Conservation (phyloP, 2,329 filamentous ascomycete species). For the Annulohypoxylon truncatum region DNA sequence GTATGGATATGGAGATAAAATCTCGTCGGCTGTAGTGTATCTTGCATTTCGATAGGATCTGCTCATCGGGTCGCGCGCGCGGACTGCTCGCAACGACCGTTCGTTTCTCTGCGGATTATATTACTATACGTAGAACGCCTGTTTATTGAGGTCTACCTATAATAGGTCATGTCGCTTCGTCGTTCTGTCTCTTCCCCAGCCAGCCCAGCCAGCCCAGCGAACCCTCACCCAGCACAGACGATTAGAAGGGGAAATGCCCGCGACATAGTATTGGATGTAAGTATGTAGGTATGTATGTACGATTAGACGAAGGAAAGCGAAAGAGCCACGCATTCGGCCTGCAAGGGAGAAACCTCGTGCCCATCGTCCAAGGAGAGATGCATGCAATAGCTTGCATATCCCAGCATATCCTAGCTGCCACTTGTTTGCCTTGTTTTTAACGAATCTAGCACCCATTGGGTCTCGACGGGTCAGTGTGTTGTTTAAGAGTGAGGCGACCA, state of each 20-base stretch:
- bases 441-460: constrained; percentile 43
- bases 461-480: constrained; percentile 48
- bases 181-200: background rate
- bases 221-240: constrained; percentile 9
- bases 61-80: constrained; percentile 25
- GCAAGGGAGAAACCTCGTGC: constrained; percentile 45
- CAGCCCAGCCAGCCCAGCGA: background rate
- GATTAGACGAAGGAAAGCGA: constrained; percentile 22
- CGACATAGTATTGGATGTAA: too few species aligned
- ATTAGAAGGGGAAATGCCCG: constrained; percentile 12
- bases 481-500: constrained; percentile 49
- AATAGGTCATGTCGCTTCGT: too few species aligned
- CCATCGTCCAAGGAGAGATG: constrained; percentile 40
- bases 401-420: constrained; percentile 38
- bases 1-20: constrained; percentile 23
- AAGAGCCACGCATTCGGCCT: constrained; percentile 39
- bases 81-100: constrained; percentile 4
- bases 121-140: too few species aligned
- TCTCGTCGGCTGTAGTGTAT: constrained; percentile 37
- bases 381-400: constrained; percentile 42
- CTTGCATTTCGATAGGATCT: constrained; percentile 40
- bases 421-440: constrained; percentile 42
- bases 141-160: constrained; percentile 26
- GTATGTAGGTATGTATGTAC: too few species aligned
- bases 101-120: constrained; percentile 18